These are phyloP conservation scores for Auriculariales sp. DNA, from an alignment of 768 basidiomycete genomes.

Conservation along the genomic window DNA sequence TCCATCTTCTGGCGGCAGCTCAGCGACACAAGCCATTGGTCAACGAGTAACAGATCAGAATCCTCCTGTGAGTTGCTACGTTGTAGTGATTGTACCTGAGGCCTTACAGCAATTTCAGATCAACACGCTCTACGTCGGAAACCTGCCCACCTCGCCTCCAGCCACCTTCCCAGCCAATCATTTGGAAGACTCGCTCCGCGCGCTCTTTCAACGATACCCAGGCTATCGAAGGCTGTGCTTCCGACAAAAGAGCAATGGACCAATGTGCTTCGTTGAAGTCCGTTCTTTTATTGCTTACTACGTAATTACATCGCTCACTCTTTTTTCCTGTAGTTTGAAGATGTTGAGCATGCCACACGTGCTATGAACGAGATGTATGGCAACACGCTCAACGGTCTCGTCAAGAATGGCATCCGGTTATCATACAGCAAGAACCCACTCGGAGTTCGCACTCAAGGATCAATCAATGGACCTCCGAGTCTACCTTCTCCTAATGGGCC, in stretches of 20 bases:
- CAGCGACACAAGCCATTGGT: slow-evolving; percentile 14
- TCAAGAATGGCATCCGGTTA: slow-evolving; percentile 91
- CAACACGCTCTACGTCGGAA: slow-evolving; percentile 99
- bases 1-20: slow-evolving; percentile 52
- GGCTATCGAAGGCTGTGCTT: slow-evolving; percentile 91
- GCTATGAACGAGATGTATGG: slow-evolving; percentile 89
- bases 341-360: slow-evolving; percentile 67
- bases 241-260: slow-evolving; percentile 91
- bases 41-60: slow-evolving; percentile 76
- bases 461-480: not conserved
- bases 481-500: not conserved
- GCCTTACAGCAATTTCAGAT: too few species aligned
- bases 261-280: slow-evolving; percentile 99
- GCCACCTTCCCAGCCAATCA: slow-evolving; percentile 60
- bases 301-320: not conserved
- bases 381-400: slow-evolving; percentile 74
- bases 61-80: slow-evolving; percentile 51
- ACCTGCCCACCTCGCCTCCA: slow-evolving; percentile 72
- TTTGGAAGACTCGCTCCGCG: slow-evolving; percentile 76
- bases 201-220: slow-evolving; percentile 60
- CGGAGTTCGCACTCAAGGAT: slow-evolving; percentile 57
- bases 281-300: slow-evolving; percentile 7
- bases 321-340: slow-evolving; percentile 56
- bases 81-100: too few species aligned
- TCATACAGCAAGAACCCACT: slow-evolving; percentile 98